Evolutionary conservation across 495 filamentous ascomycete genomes (phyloP), one percentile per base, ranked within the genome.

Genomic region (Penicillium macrosclerotiorum): DNA sequence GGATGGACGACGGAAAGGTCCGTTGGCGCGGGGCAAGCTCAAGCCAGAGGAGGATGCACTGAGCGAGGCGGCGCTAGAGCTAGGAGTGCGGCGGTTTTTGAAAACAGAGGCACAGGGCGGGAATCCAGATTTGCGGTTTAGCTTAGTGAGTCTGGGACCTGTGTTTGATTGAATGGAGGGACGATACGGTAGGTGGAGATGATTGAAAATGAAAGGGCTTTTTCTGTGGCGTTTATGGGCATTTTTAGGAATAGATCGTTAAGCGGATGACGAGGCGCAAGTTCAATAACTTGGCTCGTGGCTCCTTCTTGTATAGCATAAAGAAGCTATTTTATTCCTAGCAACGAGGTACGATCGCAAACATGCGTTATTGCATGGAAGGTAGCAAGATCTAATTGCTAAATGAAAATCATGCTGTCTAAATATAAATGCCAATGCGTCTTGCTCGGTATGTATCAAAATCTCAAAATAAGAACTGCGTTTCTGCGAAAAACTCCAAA

Each of bases 1-100:
- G 48, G 89, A 95, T 72, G 89, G 90, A 7, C 57, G 83, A 26
- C 66, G 86, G 60, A 89, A 85, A 71, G 83, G 86, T 9, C 83
- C 85, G 34, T 60, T 88, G 49, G 68, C 77, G 48, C 69, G 84
- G 40, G 85, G 84, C 0, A 19, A 43, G 18, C 47, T 89, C 47
- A 71, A 13, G 0, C 59, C 55, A 4, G 72, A 64, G 27, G 85
- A 90, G 65, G 85, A 88, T 73, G 80, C 84, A 46, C 62, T 89
- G 47, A 83, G 80, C 65, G 77, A 82, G 51, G 77, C 70, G 62
- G 86, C 84, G 33, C 60, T 89, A 60, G 67, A 75, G 26, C 49
- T 84, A 62, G 84, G 85, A 0, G 68, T 74, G 5, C 53, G 68
- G 48, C 52, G 61, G 62, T 89, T 89, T 51, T 64, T 90, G 59